Evolutionary conservation across 768 basidiomycete genomes (phyloP), one percentile per base, ranked within the genome.

Genomic region (Termitomyces sp.): DNA sequence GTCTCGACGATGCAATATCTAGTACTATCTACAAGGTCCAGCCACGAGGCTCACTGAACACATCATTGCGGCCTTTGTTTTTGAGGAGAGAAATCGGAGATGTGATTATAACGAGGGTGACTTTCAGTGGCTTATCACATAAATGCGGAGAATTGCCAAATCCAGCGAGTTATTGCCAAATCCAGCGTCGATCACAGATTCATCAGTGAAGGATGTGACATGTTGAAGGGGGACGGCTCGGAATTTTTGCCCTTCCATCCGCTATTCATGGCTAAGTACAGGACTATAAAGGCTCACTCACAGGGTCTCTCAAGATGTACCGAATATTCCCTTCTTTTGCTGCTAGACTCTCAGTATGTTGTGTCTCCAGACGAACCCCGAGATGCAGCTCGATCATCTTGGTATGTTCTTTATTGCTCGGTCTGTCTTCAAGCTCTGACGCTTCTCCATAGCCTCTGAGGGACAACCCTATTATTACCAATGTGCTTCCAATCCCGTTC

Each of bases 31-130:
- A 4, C 45, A 48, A 22, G n/a, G 45, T 36, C 16, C 33, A 35
- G 36, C 58, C 58, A 32, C 20, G 53, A 58, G 58, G 57, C 51
- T 43, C 35, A 30, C n/a, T 44, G 33, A 50, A 33, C 50, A 43
- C 49, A 18, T 36, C n/a, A 10, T 53, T 54, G 47, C 51, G 48
- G 20, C 43, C 60, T 54, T 58, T 58, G 58, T 59, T 33, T 36
- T 54, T 50, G n/a, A 43, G 20, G 33, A 40, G 46, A 38, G 24
- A 10, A 48, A 55, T 47, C 54, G 52, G 36, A 46, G 50, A 59
- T 65, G 69, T 72, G 70, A 69, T 69, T 51, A 64, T 65, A 68
- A 58, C 67, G 65, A 70, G 69, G 69, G 70, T 63, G 58, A 38
- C 12, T 44, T 14, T 9, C 32, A 52, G 55, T 26, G 28, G 8